Evolutionary conservation across 345 rosid genomes (phyloP), one percentile per base, ranked within the genome.

Genomic region (Populus davidiana): DNA sequence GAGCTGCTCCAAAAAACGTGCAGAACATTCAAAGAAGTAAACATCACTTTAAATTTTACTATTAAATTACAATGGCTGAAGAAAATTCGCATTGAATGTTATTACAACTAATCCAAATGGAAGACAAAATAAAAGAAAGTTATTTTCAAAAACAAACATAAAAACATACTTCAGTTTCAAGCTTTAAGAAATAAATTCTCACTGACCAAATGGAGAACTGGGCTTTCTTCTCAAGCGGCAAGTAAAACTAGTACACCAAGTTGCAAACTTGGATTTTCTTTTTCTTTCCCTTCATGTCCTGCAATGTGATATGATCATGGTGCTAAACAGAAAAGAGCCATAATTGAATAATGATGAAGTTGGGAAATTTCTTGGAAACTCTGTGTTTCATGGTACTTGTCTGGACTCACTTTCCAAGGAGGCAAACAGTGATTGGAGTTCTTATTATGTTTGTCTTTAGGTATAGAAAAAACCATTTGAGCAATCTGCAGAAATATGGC

Each of bases 401-500:
- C 64, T 23, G 64, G 64, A 59, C 64, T 59, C 29, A 3, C 64
- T 59, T 59, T 59, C 64, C 64, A 59, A 59, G 64, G 4, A 23
- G 64, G 23, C 18, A 35, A 67, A 35, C 39, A 67, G 25, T 3
- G 29, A 21, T 11, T 67, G 71, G 13, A 38, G 25, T 21, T 6
- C 25, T 23, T 14, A 23, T 43, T 69, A 18, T 43, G 29, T 44
- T 69, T 69, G 56, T 69, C 56, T 35, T 69, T 13, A 18, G 6
- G 54, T 41, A 43, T 5, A 69, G 56, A 88, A 88, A 56, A 80
- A 86, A 13, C 80, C 78, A 70, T 85, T 86, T 2, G 83, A 82
- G 61, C 78, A 87, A 62, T 82, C 82, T 3, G 93, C 91, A 79
- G 93, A 86, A 49, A 77, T 73, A 59, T 83, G 86, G 63, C 89